Conservation (phyloP, 2,329 filamentous ascomycete species). For the Ophiostoma angusticollis region DNA sequence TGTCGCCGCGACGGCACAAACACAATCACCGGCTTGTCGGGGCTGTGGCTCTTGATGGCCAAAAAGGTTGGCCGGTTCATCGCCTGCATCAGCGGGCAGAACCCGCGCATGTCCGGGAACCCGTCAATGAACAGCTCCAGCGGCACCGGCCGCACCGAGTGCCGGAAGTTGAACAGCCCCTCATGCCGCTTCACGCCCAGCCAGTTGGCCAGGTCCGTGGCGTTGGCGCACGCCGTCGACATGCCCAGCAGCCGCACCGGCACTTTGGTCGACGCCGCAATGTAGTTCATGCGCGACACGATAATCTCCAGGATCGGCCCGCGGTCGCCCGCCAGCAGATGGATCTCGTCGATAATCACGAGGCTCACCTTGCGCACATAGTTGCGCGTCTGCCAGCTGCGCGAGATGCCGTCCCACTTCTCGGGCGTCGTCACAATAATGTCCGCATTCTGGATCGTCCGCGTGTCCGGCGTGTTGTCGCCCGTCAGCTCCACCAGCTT, state of each 20-base stretch:
- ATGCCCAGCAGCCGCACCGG: constrained; percentile 89
- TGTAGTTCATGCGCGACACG: constrained; percentile 91
- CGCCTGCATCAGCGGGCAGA: constrained; percentile 95
- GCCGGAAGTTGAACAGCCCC: constrained; percentile 90
- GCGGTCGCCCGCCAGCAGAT: constrained; percentile 88
- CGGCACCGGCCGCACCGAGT: constrained; percentile 91
- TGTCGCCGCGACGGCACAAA: constrained; percentile 94
- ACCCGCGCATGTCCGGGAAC: constrained; percentile 87
- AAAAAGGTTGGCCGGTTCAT: constrained; percentile 98
- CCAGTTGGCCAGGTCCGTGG: constrained; percentile 89
- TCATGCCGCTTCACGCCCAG: constrained; percentile 71
- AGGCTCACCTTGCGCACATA: constrained; percentile 92
- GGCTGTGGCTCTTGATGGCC: constrained; percentile 91
- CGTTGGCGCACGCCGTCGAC: constrained; percentile 97
- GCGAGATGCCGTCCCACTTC: constrained; percentile 98
- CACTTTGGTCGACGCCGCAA: constrained; percentile 82
- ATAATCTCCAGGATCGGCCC: constrained; percentile 98
- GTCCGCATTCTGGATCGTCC: constrained; percentile 89
- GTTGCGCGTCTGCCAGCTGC: constrained; percentile 95
- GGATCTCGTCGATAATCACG: constrained; percentile 98
- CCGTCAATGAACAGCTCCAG: constrained; percentile 95
- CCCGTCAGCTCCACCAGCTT: constrained; percentile 85
- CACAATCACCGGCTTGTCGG: constrained; percentile 93
- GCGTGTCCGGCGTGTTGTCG: constrained; percentile 95
- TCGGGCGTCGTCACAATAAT: constrained; percentile 99